These are phyloP conservation scores for Erodium trifolium DNA, from an alignment of 441 rosid genomes.

Conservation along the genomic window DNA sequence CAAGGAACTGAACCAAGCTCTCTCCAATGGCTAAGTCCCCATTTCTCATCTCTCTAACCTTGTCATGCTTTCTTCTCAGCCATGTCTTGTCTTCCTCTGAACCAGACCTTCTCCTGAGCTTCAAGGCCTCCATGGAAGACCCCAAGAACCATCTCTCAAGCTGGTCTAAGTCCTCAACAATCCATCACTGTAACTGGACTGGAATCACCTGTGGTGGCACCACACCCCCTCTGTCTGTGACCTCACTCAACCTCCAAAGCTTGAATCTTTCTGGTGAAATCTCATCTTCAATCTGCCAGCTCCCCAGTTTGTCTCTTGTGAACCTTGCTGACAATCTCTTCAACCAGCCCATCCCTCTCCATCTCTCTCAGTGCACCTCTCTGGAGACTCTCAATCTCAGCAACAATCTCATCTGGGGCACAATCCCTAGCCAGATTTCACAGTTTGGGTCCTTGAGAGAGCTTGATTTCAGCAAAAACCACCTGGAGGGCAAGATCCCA, in stretches of 20 bases:
- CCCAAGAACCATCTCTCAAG: conserved; percentile 51
- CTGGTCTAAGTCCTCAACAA: conserved; percentile 52
- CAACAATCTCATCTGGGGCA: conserved; percentile 82
- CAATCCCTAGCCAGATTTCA: conserved; percentile 81
- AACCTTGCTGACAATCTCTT: conserved; percentile 73
- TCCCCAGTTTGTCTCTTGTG: conserved; percentile 49
- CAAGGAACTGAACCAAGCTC: conserved; percentile 20
- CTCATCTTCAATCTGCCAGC: conserved; percentile 54
- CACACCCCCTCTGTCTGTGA: conserved; percentile 41
- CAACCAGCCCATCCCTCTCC: conserved; percentile 80
- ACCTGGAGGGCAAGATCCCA: conserved; percentile 59
- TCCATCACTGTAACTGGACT: conserved; percentile 78
- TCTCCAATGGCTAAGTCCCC: conserved; percentile 32
- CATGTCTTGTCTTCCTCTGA: conserved; percentile 35
- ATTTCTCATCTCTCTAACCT: conserved; percentile 27
- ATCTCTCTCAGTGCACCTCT: conserved; percentile 54
- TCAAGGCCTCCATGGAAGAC: conserved; percentile 66
- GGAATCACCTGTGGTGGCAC: conserved; percentile 48
- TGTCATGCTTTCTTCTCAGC: conserved; percentile 33
- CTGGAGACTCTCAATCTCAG: conserved; percentile 76
- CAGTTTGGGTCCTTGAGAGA: conserved; percentile 48
- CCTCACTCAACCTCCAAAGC: conserved; percentile 59
- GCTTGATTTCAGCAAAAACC: conserved; percentile 67
- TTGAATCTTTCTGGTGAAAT: conserved; percentile 86
- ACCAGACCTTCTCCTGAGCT: conserved; percentile 55